Evolutionary conservation across 2,329 filamentous ascomycete genomes (phyloP).

Genomic region (Trichophyton verrucosum): DNA sequence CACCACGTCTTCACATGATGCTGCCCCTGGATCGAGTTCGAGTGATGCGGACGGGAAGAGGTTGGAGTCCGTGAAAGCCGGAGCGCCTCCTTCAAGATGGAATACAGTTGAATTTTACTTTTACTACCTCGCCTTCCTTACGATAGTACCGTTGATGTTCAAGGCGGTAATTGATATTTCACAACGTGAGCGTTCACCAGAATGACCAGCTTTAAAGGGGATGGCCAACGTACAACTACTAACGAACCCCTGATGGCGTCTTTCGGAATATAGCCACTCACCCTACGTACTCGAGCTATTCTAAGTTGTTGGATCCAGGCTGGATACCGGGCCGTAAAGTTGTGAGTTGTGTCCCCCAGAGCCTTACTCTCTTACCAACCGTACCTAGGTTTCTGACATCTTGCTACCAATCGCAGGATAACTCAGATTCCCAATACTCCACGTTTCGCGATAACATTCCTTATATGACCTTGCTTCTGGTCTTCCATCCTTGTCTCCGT

Average conservation of each 20-base stretch:
- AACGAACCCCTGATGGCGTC: background rate
- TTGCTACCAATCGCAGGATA: conserved; percentile 47
- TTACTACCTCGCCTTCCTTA: conserved; percentile 58
- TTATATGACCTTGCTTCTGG: conserved; percentile 59
- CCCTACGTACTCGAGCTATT: conserved; percentile 65
- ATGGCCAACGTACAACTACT: background rate
- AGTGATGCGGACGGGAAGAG: background rate
- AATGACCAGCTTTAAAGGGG: conserved; percentile 7
- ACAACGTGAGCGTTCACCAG: conserved; percentile 44
- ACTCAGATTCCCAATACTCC: conserved; percentile 77
- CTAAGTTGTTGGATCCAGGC: conserved; percentile 58
- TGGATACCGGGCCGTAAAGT: conserved; percentile 92
- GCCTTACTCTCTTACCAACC: background rate
- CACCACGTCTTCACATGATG: conserved; percentile 28
- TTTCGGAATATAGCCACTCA: conserved; percentile 52
- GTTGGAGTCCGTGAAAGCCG: conserved; percentile 27
- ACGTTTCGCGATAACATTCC: conserved; percentile 79
- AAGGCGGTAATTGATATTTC: conserved; percentile 81
- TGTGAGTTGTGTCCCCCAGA: conserved; percentile 37
- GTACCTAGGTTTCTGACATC: background rate
- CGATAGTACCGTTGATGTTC: conserved; percentile 73
- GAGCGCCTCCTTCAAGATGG: conserved; percentile 60
- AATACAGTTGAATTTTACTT: conserved; percentile 71
- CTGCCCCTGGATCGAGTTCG: conserved; percentile 22
- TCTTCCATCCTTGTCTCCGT: conserved; percentile 68